These are phyloP conservation scores for Delonix regia DNA, from an alignment of 306 rosid species.

Conservation along the genomic window DNA sequence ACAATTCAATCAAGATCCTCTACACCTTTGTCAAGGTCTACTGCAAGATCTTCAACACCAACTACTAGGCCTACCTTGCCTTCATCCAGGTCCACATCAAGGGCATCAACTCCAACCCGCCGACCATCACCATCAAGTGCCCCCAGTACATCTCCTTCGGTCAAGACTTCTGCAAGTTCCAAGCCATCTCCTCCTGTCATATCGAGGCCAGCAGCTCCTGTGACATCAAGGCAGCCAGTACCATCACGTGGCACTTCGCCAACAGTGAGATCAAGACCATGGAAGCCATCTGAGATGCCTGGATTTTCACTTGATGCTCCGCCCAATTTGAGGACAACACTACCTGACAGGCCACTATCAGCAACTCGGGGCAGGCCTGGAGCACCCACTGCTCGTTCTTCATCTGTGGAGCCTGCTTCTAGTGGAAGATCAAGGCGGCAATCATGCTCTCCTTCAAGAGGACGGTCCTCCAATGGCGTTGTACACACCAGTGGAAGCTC, in stretches of 20 bases:
- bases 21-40: constrained; percentile 77
- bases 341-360: constrained; percentile 88
- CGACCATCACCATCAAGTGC: constrained; percentile 70
- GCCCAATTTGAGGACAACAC: constrained; percentile 84
- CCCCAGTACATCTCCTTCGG: constrained; percentile 55
- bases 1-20: constrained; percentile 74
- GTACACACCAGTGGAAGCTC: constrained; percentile 79
- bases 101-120: constrained; percentile 92
- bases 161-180: constrained; percentile 56
- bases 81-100: constrained; percentile 71
- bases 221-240: constrained; percentile 49
- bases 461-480: constrained; percentile 68
- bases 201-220: constrained; percentile 52
- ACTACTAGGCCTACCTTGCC: constrained; percentile 80
- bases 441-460: constrained; percentile 98
- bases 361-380: constrained; percentile 96
- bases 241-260: constrained; percentile 93
- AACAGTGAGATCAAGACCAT: constrained; percentile 83
- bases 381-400: constrained; percentile 84
- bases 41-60: constrained; percentile 86
- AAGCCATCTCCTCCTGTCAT: constrained; percentile 58
- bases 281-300: constrained; percentile 97
- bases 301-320: constrained; percentile 94
- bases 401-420: constrained; percentile 81
- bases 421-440: constrained; percentile 82